phyloP scores from a whole-genome alignment of 352 stramenopile species.

The Thraustotheca clavata region DNA sequence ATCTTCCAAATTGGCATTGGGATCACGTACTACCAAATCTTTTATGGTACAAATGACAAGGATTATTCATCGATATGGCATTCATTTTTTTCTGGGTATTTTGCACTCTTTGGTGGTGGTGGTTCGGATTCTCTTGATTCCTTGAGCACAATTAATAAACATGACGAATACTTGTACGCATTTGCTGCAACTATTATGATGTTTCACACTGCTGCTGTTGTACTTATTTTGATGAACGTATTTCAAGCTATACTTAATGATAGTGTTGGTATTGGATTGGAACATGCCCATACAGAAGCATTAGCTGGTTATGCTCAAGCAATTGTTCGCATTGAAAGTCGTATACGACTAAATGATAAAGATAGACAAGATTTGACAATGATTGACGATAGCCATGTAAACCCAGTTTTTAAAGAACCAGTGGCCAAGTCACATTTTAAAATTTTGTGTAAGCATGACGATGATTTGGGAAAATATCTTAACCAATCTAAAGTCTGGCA shows the following conservation, averaged over 20 bases:
- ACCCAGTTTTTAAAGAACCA: no score
- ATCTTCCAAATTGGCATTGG: conserved; percentile 10
- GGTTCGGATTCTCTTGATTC: conserved; percentile 1
- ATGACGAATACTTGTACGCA: not conserved
- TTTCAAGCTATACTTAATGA: conserved; percentile 10
- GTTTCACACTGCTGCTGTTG: not conserved
- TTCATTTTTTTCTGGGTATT: conserved; percentile 9
- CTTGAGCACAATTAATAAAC: not conserved
- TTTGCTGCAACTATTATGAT: not conserved
- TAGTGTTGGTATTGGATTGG: not conserved
- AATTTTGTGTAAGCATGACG: no score
- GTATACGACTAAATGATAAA: not conserved
- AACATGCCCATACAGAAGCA: conserved; percentile 5
- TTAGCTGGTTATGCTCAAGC: not conserved
- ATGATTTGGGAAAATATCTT: no score
- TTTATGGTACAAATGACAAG: not conserved
- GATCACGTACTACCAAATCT: conserved; percentile 9
- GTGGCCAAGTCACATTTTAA: no score
- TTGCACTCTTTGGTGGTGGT: conserved; percentile 6
- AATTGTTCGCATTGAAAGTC: conserved; percentile 2
- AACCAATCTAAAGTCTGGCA: no score
- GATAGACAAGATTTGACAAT: no score
- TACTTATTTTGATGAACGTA: conserved; percentile 3
- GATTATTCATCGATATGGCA: not conserved
- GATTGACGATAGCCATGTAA: no score